Base-by-base conservation (phyloP, 441 rosid species). In the Rhodomyrtus psidioides region DNA sequence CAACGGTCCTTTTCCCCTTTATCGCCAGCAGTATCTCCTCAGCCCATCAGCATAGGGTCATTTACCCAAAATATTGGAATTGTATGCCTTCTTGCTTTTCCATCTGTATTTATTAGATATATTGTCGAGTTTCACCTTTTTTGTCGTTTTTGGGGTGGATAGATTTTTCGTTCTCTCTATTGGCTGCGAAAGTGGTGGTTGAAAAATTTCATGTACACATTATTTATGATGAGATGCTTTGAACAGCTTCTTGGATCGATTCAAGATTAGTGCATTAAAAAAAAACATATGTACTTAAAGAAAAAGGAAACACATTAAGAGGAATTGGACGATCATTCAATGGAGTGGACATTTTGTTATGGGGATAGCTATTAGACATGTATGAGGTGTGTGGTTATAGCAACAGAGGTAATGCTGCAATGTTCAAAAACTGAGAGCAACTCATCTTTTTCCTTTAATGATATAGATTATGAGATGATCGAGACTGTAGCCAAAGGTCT, bases 21-120 rank as follows among this genome's bases (percentile, higher is more conserved):
- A 84, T 91, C 93, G 42, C 93, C 93, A 24, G 93, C 91, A 57
- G 89, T 91, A 84, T 93, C 94, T 89, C 93, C 94, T 74, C 95
- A 93, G 90, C 94, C 93, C 74, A 91, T 93, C 53, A 89, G 92
- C 60, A 85, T 90, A 85, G 95, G 94, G 82, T 90, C 93, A 53
- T 88, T 86, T 89, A 91, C 93, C 86, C 95, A 91, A 82, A 91
- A 91, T 88, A 82, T 91, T 88, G 88, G 89, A 85, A 88, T 90
- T 92, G 95, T 93, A 60, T 51, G 90, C 86, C 89, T 59, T 76
- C 59, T 74, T 86, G 39, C 86, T 59, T 84, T 4, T 54, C 49
- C 79, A 70, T 70, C 79, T 51, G 24, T 83, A 60, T 57, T 55
- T 70, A 34, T 30, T 65, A 2, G 17, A 39, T 27, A 84, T 70